Percentiles rank a stretch among this genome's conserved stretches.
Conservation (phyloP, 2,329 filamentous ascomycete species). For the Arthrocladium fulminans region DNA sequence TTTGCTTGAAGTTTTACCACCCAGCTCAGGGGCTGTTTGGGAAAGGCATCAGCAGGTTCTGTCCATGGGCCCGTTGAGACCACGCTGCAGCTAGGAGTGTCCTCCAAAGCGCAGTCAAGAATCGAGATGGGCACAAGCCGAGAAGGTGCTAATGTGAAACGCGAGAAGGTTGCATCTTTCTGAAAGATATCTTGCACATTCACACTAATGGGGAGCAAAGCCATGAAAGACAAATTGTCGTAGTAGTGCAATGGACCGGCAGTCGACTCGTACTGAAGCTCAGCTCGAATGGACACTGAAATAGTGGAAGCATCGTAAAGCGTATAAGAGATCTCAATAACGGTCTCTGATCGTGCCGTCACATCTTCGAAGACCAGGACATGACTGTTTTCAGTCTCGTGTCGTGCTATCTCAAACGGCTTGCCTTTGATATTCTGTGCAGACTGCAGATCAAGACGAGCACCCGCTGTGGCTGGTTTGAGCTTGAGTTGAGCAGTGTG, state of each 20-base stretch:
- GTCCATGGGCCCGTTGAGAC: slow-evolving; percentile 38
- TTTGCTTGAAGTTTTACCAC: slow-evolving; percentile 13
- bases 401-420: slow-evolving; percentile 32
- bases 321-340: slow-evolving; percentile 65
- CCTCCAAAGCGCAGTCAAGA: slow-evolving; percentile 61
- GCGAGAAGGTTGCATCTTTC: slow-evolving; percentile 68
- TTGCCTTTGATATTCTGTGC: slow-evolving; percentile 36
- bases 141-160: slow-evolving; percentile 82
- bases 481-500: slow-evolving; percentile 41
- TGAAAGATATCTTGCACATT: slow-evolving; percentile 98
- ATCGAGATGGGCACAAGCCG: slow-evolving; percentile 66
- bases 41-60: slow-evolving; percentile 56
- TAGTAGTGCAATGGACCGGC: slow-evolving; percentile 57
- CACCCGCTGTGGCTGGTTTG: slow-evolving; percentile 52
- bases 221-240: slow-evolving; percentile 54
- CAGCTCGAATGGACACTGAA: slow-evolving; percentile 54
- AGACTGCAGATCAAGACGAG: slow-evolving; percentile 48
- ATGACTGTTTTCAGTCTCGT: slow-evolving; percentile 36
- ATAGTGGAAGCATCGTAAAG: slow-evolving; percentile 64
- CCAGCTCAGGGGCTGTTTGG: slow-evolving; percentile 65
- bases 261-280: slow-evolving; percentile 63
- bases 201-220: slow-evolving; percentile 76
- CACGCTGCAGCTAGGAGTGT: slow-evolving; percentile 54
- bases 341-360: slow-evolving; percentile 9
- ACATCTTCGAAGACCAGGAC: slow-evolving; percentile 36